Evolutionary conservation across 1,284 basidiomycete genomes (phyloP), one percentile per base, ranked within the genome.

Genomic region (Jaminaea rosea): DNA sequence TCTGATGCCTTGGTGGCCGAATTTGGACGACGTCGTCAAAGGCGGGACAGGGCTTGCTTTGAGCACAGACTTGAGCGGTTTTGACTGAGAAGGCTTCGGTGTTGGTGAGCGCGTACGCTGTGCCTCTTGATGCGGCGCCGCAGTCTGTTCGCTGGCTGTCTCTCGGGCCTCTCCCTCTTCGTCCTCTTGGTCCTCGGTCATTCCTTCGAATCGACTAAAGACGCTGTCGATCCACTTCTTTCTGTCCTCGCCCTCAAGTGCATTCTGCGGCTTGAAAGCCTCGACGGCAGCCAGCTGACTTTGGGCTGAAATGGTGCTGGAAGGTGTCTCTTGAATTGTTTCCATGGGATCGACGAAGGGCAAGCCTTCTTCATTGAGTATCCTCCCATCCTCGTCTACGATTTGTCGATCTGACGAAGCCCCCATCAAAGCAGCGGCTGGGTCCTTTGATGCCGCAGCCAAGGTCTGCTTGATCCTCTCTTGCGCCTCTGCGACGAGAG

Each of bases 331-430:
- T 32, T 7, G n/a, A 1, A 71, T 49, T 23, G 46, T 13, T 42
- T 73, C 70, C 8, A 68, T 55, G 2, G 62, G 63, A 36, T 73
- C 69, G 27, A 65, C 63, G 48, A 73, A 73, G 2, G 70, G 70
- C 34, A 73, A 51, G 1, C 70, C 70, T 50, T 73, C 70, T 47
- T 73, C 70, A 52, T 72, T 72, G 28, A 73, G 56, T 13, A 61
- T 65, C 44, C 66, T 52, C 24, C 60, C 50, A 1, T 63, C 26
- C 10, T 61, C 60, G 47, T 60, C 61, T 23, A 65, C 47, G 37
- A 15, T 17, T 31, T 31, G 29, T 31, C 15, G 29, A 36, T 15
- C 34, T 4, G 34, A 36, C 34, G 34, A 36, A 21, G 34, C 4
- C n/a, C 34, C 34, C n/a, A 21, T 10, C n/a, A 6, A 15, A 36